Evolutionary conservation across 2,329 filamentous ascomycete genomes (phyloP), one percentile per base, ranked within the genome.

Genomic region (Saccharata proteae): DNA sequence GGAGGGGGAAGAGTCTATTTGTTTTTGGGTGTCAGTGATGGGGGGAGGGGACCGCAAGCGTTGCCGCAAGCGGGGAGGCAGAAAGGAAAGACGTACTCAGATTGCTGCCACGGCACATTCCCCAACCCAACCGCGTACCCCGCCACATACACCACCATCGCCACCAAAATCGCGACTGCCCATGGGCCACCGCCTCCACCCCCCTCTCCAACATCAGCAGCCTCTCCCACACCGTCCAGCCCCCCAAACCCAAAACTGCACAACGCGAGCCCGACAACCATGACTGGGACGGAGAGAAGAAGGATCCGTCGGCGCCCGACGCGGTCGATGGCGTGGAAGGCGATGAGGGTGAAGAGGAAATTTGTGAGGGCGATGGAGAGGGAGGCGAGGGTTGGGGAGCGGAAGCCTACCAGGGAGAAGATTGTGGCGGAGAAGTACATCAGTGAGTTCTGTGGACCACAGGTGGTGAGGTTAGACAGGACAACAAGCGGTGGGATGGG

Each of bases 71-170:
- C n/a, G 10, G 13, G 14, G 16, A 8, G 21, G 9, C 22, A 24
- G 13, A 26, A 10, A 26, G 24, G 17, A 18, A 14, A 25, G 10
- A 42, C 40, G 11, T 50, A 69, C 59, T 96, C 88, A 43, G 78
- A 83, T 59, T 93, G 86, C 67, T 93, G 88, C 88, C 88, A 96
- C 0, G 88, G 86, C 3, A 96, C 84, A 45, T 85, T 92, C 6
- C 88, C 88, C 2, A 96, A 67, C 3, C 88, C 88, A 2, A 86
- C 64, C 1, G 88, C 88, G 50, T 92, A 96, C 1, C 78, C 68
- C 6, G 82, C 79, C 2, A 93, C 85, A 54, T 92, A 94, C 6
- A 84, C 43, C 54, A 85, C 78, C 52, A 94, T 77, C 40, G 79
- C 79, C 23, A 71, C 40, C 3, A 94, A 68, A 25, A 94, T 78